These are phyloP conservation scores for Ballota nigra DNA, from an alignment of 257 asterid genomes.

Conservation along the genomic window DNA sequence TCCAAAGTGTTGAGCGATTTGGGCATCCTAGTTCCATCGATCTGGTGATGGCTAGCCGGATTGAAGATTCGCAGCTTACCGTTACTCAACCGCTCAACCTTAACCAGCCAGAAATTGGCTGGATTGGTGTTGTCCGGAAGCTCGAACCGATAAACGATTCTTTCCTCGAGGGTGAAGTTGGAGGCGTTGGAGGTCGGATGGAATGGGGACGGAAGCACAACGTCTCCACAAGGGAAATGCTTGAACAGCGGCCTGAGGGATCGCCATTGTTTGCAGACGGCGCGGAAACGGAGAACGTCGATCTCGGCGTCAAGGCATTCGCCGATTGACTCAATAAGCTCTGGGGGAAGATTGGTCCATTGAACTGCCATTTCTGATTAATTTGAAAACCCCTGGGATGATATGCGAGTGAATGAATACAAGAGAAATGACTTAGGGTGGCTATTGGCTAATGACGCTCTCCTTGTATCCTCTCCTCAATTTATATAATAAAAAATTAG, in stretches of 20 bases:
- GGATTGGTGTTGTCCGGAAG: not conserved
- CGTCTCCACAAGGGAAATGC: not conserved
- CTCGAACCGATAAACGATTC: constrained; percentile 20
- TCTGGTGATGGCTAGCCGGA: not conserved
- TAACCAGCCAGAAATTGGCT: constrained; percentile 15
- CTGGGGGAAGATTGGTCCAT: not conserved
- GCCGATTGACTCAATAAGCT: not conserved
- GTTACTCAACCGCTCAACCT: not conserved
- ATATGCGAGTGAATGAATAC: too few relatives aligned
- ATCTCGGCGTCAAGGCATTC: not conserved
- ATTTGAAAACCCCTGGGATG: not conserved
- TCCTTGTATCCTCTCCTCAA: too few relatives aligned
- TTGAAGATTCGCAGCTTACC: not conserved
- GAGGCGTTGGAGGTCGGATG: not conserved
- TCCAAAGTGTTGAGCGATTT: not conserved
- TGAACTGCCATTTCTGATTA: not conserved
- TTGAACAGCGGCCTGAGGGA: constrained; percentile 13
- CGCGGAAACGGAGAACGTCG: constrained; percentile 7
- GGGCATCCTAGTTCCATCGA: not conserved
- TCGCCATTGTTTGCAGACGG: constrained; percentile 26
- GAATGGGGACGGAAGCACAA: not conserved
- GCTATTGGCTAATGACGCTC: too few relatives aligned
- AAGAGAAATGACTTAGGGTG: too few relatives aligned
- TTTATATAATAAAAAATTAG: too few relatives aligned
- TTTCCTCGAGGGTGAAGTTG: not conserved